Conservation (phyloP, 495 filamentous ascomycete genomes). For the Hypomontagnella monticulosa region DNA sequence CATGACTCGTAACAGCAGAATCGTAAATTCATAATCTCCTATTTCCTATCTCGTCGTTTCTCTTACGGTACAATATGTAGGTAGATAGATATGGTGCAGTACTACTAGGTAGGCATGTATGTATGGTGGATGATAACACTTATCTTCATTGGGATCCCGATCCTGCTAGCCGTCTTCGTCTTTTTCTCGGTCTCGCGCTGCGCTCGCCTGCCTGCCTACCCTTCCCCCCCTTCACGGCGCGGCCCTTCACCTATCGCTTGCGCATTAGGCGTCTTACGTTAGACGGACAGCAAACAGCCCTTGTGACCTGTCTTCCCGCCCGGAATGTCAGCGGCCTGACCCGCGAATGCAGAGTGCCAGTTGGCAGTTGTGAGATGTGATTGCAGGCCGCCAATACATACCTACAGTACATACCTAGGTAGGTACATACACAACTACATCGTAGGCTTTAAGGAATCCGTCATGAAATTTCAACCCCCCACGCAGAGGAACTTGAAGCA, state of each 20-base stretch:
- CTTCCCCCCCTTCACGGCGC: conserved; percentile 18
- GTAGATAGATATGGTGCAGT: too few species aligned
- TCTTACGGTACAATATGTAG: too few species aligned
- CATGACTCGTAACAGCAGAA: too few species aligned
- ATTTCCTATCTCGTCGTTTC: too few species aligned
- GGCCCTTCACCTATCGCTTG: conserved; percentile 14
- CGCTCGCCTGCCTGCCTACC: not conserved
- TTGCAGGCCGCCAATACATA: not conserved
- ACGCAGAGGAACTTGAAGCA: conserved; percentile 19
- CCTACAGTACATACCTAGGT: too few species aligned
- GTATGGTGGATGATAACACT: too few species aligned
- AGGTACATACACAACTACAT: too few species aligned
- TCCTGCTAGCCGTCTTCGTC: conserved; percentile 3
- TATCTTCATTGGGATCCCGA: not conserved
- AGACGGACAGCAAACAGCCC: conserved; percentile 33
- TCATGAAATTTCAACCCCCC: conserved; percentile 8
- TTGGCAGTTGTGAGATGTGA: conserved; percentile 40
- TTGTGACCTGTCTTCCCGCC: conserved; percentile 36
- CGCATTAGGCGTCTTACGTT: conserved; percentile 40
- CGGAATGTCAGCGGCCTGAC: conserved; percentile 37
- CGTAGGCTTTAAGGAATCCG: conserved; percentile 1
- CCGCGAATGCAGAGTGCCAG: conserved; percentile 40
- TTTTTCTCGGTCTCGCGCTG: not conserved
- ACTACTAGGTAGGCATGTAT: too few species aligned
- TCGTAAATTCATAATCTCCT: too few species aligned